Evolutionary conservation across 345 rosid genomes (phyloP).

Genomic region (Clausena lansium): DNA sequence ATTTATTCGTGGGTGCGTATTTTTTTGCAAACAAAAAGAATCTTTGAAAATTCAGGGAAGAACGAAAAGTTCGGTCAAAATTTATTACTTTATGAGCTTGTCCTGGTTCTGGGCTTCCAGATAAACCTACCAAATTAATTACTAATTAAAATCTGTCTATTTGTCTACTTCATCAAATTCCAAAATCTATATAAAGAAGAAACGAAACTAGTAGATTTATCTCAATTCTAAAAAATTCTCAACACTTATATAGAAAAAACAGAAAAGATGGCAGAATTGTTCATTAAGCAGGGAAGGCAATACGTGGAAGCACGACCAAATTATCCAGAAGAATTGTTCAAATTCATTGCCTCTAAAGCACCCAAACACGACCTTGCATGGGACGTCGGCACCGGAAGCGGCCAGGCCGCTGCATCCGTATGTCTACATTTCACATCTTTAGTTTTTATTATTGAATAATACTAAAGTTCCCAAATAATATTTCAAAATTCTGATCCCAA

Average conservation of each 20-base stretch:
- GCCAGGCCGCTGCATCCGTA: conserved; percentile 79
- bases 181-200: no score
- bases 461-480: no score
- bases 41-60: no score
- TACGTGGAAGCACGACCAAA: conserved; percentile 61
- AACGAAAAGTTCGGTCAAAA: no score
- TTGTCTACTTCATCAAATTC: background rate
- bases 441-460: no score
- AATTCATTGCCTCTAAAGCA: conserved; percentile 54
- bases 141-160: background rate
- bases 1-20: no score
- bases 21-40: no score
- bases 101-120: background rate
- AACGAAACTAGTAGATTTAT: no score
- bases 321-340: conserved; percentile 65
- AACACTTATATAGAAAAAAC: no score
- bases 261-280: conserved; percentile 57
- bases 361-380: conserved; percentile 67
- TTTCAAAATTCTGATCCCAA: no score
- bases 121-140: background rate
- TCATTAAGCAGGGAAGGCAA: conserved; percentile 72
- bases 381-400: conserved; percentile 91
- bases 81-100: no score
- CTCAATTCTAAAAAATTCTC: no score
- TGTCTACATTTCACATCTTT: conserved; percentile 9